Evolutionary conservation across 768 basidiomycete species (phyloP), one percentile per base, ranked within the genome.

Genomic region (Tulasnella sp.): DNA sequence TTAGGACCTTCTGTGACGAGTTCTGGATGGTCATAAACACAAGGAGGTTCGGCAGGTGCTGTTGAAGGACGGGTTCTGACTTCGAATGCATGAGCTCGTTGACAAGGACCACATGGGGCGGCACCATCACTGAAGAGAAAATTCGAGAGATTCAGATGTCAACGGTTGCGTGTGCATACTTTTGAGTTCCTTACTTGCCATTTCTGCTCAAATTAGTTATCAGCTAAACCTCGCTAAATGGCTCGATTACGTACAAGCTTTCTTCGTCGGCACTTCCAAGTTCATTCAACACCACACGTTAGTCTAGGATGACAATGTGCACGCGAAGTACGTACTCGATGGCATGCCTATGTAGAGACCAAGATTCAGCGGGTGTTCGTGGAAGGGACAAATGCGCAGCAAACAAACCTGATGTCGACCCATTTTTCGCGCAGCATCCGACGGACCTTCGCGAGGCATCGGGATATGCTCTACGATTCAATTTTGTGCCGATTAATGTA

Each of bases 11-110:
- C 70, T 29, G 76, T 61, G n/a, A 32, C 44, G n/a, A 73, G 67
- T 13, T 77, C 71, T 18, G 77, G 77, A 37, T 77, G 40, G 70
- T 77, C 77, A 46, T 77, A 77, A 13, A 32, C 44, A 32, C 77
- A 77, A 7, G 48, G n/a, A 26, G 75, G 75, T 26, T 67, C 48
- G 16, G 51, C 20, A 15, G 57, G 57, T 20, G 55, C 67, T 32
- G 75, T 67, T 11, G 48, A 20, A 2, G 75, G 75, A 69, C 57
- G 57, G 6, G 42, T 35, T 37, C 57, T 69, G 48, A 76, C 57
- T 20, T 46, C 75, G 26, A 69, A 57, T 20, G 75, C 55, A 61
- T 76, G 75, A 40, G 75, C 40, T 46, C 67, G 48, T 57, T 40
- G 48, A 39, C 75, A 76, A 35, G 75, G 57, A 37, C 46, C 42